Evolutionary conservation across 768 basidiomycete species (phyloP).

Genomic region (Phlebiopsis flavidoalba): DNA sequence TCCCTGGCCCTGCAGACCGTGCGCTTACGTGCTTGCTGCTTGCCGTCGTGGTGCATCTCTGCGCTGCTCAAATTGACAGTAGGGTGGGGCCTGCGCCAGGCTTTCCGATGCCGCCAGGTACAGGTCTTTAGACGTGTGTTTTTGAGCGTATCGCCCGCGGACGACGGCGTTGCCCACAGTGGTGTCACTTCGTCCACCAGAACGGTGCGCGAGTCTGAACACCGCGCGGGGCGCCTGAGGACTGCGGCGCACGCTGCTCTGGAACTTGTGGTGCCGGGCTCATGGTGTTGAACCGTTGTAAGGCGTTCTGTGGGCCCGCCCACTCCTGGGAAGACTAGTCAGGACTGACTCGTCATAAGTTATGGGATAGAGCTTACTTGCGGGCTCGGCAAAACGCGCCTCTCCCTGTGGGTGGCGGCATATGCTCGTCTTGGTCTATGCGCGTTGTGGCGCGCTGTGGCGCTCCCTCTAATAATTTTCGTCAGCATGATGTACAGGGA

Average conservation of each 20-base stretch:
- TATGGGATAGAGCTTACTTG: neutral
- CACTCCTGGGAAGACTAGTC: neutral
- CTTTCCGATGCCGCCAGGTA: constrained; percentile 24
- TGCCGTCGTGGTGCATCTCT: constrained; percentile 32
- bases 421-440: constrained; percentile 18
- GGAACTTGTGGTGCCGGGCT: constrained; percentile 3
- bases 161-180: constrained; percentile 22
- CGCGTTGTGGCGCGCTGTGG: neutral
- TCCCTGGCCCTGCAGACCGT: constrained; percentile 17
- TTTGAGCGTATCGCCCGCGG: constrained; percentile 20
- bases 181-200: constrained; percentile 24
- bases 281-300: neutral
- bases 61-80: constrained; percentile 31
- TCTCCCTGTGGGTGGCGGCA: constrained; percentile 19
- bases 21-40: constrained; percentile 26
- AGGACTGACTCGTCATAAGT: neutral
- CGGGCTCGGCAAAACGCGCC: constrained; percentile 15
- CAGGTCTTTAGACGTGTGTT: constrained; percentile 32
- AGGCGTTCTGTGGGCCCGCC: constrained; percentile 4
- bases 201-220: constrained; percentile 24
- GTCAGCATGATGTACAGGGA: neutral
- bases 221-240: constrained; percentile 2
- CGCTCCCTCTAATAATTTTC: neutral
- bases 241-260: neutral
- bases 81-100: constrained; percentile 27